phyloP scores from a whole-genome alignment of 305 asterid genomes.

The Lippia alba region DNA sequence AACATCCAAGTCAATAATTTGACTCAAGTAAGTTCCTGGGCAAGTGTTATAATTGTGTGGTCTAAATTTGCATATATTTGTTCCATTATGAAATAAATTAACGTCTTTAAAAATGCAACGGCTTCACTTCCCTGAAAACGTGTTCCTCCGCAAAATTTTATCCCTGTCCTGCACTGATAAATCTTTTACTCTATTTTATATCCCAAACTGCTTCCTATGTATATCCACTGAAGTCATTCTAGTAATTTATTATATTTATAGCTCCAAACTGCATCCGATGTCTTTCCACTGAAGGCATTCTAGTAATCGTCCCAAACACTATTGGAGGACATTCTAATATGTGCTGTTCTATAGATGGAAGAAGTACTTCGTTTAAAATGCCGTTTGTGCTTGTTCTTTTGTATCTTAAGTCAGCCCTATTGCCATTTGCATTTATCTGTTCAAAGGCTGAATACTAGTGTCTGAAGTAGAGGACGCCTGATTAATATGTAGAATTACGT shows the following conservation, averaged over 20 bases:
- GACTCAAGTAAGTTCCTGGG: constrained; percentile 80
- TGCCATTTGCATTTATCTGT: too few species aligned
- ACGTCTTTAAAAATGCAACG: background rate
- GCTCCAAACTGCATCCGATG: background rate
- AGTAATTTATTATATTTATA: background rate
- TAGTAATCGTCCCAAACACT: too few species aligned
- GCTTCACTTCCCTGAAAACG: background rate
- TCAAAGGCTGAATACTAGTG: too few species aligned
- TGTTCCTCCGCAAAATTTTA: constrained; percentile 3
- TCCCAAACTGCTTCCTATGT: constrained; percentile 7
- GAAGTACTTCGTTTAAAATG: constrained; percentile 1
- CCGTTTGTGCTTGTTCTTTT: background rate
- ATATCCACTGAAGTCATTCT: constrained; percentile 3
- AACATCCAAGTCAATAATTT: constrained; percentile 93
- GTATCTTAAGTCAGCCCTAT: background rate
- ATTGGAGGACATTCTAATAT: background rate
- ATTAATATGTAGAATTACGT: too few species aligned
- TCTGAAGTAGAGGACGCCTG: too few species aligned
- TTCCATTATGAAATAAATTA: constrained; percentile 3
- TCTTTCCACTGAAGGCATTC: too few species aligned
- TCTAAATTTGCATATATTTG: constrained; percentile 17
- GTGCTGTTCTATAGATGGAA: background rate
- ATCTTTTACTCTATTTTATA: background rate
- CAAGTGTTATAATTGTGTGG: constrained; percentile 4
- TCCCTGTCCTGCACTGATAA: constrained; percentile 4